Evolutionary conservation across 1,139 yeast species (phyloP).

Genomic region (Chernovozyma sophiae-reginae): DNA sequence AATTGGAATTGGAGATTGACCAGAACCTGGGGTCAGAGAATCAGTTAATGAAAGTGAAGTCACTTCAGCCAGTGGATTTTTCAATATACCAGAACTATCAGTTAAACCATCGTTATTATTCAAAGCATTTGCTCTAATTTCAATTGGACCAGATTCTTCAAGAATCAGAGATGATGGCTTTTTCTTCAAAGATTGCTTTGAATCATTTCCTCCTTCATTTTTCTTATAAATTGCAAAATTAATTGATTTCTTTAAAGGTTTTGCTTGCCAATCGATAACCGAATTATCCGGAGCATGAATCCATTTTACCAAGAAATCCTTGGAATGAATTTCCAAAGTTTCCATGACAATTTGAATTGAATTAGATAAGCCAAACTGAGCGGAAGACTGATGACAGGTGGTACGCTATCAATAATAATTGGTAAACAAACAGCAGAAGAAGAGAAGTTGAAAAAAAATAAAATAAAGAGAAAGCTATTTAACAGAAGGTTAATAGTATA

Average conservation of each 20-base stretch:
- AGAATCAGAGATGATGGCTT: not conserved
- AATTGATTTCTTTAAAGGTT: conserved; percentile 81
- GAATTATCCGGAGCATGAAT: conserved; percentile 68
- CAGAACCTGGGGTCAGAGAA: not conserved
- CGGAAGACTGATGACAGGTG: too few species aligned
- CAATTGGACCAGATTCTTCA: not conserved
- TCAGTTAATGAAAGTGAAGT: not conserved
- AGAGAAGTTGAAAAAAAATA: not conserved
- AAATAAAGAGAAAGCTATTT: not conserved
- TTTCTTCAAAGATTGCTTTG: not conserved
- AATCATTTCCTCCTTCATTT: conserved; percentile 20
- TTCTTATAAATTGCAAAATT: conserved; percentile 57
- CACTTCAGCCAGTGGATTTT: not conserved
- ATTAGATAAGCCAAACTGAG: too few species aligned
- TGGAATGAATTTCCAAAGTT: conserved; percentile 83
- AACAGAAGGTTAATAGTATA: too few species aligned
- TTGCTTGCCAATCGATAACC: conserved; percentile 71
- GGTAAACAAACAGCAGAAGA: not conserved
- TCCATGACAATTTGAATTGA: conserved; percentile 47
- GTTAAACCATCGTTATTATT: not conserved
- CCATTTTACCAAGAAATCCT: conserved; percentile 90
- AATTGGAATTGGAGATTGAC: too few species aligned
- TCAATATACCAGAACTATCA: not conserved
- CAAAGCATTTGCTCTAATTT: not conserved
- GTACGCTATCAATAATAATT: too few species aligned